These are phyloP conservation scores for Rhodosporidiobolus sp. DNA, from an alignment of 768 basidiomycete species.

Conservation along the genomic window DNA sequence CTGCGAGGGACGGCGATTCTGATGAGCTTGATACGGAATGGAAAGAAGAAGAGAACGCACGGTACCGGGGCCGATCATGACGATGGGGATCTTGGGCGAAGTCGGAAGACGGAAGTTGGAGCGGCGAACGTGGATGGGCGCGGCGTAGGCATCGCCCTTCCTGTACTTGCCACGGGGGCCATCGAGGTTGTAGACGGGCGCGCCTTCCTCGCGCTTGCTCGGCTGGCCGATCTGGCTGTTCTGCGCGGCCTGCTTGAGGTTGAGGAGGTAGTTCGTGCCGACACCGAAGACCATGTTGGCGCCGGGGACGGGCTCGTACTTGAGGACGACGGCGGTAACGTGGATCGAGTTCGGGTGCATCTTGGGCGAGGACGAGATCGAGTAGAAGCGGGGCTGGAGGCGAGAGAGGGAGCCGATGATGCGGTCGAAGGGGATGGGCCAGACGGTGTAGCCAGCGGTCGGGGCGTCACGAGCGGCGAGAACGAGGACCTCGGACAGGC, in stretches of 20 bases:
- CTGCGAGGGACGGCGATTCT: conserved; percentile 50
- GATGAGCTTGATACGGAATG: conserved; percentile 23
- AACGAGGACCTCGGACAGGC: conserved; percentile 88
- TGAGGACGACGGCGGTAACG: conserved; percentile 90
- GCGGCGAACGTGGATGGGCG: conserved; percentile 89
- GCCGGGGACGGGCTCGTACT: conserved; percentile 65
- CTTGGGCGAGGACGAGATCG: conserved; percentile 96
- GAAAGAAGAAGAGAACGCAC: conserved; percentile 51
- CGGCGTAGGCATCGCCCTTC: conserved; percentile 64
- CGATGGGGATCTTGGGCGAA: conserved; percentile 94
- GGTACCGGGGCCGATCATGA: conserved; percentile 99
- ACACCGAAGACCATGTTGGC: conserved; percentile 78
- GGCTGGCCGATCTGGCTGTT: conserved; percentile 47
- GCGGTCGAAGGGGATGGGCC: conserved; percentile 94
- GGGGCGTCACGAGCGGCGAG: conserved; percentile 80
- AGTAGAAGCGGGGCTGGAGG: conserved; percentile 95
- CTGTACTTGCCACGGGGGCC: conserved; percentile 86
- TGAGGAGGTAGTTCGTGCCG: conserved; percentile 91
- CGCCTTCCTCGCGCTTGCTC: conserved; percentile 43
- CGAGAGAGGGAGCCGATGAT: conserved; percentile 90
- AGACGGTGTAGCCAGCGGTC: conserved; percentile 69
- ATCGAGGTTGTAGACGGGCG: conserved; percentile 76
- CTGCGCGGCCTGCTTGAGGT: conserved; percentile 74
- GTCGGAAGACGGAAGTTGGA: conserved; percentile 97
- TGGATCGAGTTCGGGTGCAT: conserved; percentile 84